Evolutionary conservation across 768 basidiomycete genomes (phyloP).

Genomic region (Boletellus ananas): DNA sequence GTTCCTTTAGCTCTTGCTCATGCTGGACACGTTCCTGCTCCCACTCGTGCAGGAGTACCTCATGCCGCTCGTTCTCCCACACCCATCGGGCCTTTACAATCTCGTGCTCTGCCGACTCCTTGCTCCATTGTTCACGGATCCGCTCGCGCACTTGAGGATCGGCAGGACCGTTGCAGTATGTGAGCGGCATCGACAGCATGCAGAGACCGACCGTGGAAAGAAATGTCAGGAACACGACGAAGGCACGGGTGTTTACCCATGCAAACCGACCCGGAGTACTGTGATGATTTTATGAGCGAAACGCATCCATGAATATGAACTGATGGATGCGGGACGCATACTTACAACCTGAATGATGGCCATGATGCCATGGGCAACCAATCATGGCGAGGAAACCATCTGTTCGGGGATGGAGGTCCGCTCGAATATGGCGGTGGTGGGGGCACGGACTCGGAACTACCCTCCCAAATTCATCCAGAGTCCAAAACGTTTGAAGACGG

Average conservation of each 20-base stretch:
- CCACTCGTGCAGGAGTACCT: constrained; percentile 13
- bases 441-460: neutral
- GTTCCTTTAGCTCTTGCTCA: constrained; percentile 13
- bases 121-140: constrained; percentile 17
- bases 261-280: too few relatives aligned
- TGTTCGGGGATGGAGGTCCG: neutral
- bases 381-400: too few relatives aligned
- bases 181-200: constrained; percentile 7
- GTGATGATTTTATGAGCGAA: too few relatives aligned
- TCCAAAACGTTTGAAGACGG: too few relatives aligned
- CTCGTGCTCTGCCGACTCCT: constrained; percentile 16
- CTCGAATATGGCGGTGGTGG: constrained; percentile 9
- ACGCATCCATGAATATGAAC: too few relatives aligned
- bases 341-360: too few relatives aligned
- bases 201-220: constrained; percentile 1
- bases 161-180: constrained; percentile 17
- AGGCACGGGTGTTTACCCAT: neutral
- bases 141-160: constrained; percentile 21
- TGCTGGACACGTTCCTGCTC: constrained; percentile 16
- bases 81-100: constrained; percentile 15
- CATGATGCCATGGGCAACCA: too few relatives aligned
- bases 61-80: constrained; percentile 16
- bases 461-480: neutral
- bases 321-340: too few relatives aligned
- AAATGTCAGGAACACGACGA: constrained; percentile 2